Percentiles rank a stretch among this genome's conserved stretches.
These are phyloP conservation scores for Populus ilicifolia DNA, from an alignment of 345 rosid species.

Conservation along the genomic window DNA sequence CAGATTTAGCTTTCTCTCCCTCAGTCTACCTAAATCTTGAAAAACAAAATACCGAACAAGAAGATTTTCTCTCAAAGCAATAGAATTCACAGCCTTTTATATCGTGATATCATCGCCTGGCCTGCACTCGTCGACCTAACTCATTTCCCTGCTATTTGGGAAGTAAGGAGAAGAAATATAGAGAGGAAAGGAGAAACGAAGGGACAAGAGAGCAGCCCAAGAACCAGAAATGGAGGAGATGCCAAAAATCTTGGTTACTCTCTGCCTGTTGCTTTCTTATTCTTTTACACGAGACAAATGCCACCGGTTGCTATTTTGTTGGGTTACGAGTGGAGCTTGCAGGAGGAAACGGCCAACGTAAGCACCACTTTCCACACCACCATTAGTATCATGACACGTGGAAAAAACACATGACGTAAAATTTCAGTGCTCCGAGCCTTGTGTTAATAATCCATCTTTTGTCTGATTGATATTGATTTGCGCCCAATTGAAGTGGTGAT, in stretches of 20 bases:
- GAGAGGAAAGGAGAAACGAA: background rate
- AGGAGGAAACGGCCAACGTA: constrained; percentile 16
- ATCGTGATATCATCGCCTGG: background rate
- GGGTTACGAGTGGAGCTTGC: background rate
- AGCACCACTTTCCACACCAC: background rate
- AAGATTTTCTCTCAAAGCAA: background rate
- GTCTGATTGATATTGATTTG: background rate
- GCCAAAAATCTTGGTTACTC: background rate
- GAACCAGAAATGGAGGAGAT: background rate
- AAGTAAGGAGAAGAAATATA: background rate
- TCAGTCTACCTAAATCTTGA: background rate
- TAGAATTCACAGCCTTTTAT: background rate
- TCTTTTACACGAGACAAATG: constrained; percentile 8
- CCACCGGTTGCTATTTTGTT: constrained; percentile 34
- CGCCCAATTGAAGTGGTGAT: background rate
- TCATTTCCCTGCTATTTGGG: background rate
- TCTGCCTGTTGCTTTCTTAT: background rate
- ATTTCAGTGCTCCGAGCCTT: constrained; percentile 4
- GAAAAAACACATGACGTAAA: background rate
- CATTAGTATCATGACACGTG: constrained; percentile 14
- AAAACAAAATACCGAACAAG: background rate
- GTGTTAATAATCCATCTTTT: background rate
- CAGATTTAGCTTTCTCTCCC: background rate
- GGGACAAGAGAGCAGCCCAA: background rate
- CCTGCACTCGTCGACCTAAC: background rate